These are phyloP conservation scores for Kluyveromyces sp. DNA, from an alignment of 1,139 yeast species.

Conservation along the genomic window DNA sequence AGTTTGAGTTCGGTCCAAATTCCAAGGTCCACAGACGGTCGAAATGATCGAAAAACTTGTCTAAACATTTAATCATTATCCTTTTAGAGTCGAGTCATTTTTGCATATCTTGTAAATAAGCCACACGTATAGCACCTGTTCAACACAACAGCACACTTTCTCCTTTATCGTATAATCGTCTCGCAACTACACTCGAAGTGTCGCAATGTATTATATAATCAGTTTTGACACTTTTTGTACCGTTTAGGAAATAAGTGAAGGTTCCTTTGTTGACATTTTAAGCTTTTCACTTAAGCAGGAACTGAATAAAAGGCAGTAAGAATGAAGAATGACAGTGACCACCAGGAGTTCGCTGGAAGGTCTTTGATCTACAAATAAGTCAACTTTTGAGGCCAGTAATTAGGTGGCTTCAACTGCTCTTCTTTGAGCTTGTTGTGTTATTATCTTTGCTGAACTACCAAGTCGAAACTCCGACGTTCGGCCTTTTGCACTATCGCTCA, in stretches of 20 bases:
- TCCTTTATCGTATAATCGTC: no score
- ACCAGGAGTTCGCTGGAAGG: no score
- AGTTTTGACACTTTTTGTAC: background rate
- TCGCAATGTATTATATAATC: background rate
- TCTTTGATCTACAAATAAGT: no score
- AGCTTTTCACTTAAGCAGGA: background rate
- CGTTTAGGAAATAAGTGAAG: background rate
- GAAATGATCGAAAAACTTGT: background rate
- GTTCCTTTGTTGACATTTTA: background rate
- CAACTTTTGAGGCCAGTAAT: background rate
- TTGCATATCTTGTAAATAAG: no score
- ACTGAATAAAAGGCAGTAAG: background rate
- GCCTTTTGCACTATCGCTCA: background rate
- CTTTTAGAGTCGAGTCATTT: no score
- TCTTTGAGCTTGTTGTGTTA: background rate
- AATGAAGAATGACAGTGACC: background rate
- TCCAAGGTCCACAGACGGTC: slow-evolving; percentile 1
- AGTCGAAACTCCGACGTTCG: no score
- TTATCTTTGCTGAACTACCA: background rate
- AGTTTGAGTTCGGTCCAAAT: slow-evolving; percentile 21
- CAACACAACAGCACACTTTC: no score
- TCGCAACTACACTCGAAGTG: background rate
- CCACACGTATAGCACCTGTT: no score
- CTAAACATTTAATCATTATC: background rate
- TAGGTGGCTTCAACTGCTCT: background rate